phyloP scores from a whole-genome alignment of 441 rosid species.

The Bruguiera hainesii region DNA sequence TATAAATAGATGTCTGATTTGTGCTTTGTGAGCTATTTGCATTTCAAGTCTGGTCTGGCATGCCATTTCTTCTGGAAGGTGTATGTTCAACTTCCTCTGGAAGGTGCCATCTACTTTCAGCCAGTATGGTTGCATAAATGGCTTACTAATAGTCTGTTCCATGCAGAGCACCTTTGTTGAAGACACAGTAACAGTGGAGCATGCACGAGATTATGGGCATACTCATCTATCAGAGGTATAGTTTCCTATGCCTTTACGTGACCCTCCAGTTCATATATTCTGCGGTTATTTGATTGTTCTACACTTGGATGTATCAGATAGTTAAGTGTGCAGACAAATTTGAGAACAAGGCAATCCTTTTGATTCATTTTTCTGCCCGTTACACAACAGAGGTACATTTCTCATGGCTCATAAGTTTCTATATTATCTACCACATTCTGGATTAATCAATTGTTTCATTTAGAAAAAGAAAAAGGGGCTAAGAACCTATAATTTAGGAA shows the following conservation, averaged over 20 bases:
- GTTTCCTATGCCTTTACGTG: neutral
- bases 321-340: constrained; percentile 58
- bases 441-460: neutral
- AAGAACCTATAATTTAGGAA: neutral
- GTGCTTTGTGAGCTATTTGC: no score
- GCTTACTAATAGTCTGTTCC: neutral
- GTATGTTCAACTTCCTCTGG: neutral
- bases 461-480: neutral
- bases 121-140: neutral
- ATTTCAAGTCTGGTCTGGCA: no score
- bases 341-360: constrained; percentile 74
- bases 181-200: constrained; percentile 59
- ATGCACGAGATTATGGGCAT: constrained; percentile 91
- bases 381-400: constrained; percentile 59
- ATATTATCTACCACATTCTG: neutral
- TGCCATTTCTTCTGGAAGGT: no score
- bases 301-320: constrained; percentile 40
- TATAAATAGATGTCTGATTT: no score
- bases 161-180: constrained; percentile 80
- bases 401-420: constrained; percentile 1
- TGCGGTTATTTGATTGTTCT: constrained; percentile 2
- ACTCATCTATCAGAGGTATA: constrained; percentile 79
- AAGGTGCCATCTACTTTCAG: neutral
- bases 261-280: constrained; percentile 1
- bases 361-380: constrained; percentile 93